Percentiles rank a stretch among this genome's conserved stretches.
Evolutionary conservation across 805 yeast species (phyloP).

Genomic region (Hanseniaspora pseudoguilliermondii): DNA sequence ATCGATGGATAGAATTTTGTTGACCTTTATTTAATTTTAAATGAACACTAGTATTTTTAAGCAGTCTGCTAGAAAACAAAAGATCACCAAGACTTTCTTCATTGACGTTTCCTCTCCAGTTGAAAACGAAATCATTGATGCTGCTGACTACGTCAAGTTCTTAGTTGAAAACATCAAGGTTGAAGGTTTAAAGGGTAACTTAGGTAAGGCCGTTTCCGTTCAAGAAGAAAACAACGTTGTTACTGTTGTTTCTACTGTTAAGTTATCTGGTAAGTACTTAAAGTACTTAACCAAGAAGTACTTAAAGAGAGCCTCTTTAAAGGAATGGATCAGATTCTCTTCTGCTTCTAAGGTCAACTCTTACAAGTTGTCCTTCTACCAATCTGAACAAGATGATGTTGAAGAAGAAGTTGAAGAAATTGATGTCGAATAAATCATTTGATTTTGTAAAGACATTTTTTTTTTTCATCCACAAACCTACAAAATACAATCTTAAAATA

Average conservation of each 20-base stretch:
- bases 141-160: constrained; percentile 94
- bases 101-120: constrained; percentile 96
- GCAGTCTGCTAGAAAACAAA: constrained; percentile 74
- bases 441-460: not conserved
- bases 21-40: constrained; percentile 18
- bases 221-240: constrained; percentile 80
- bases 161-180: constrained; percentile 98
- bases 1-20: constrained; percentile 23
- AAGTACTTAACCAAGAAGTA: constrained; percentile 99
- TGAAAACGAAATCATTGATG: constrained; percentile 95
- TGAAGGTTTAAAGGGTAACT: constrained; percentile 91
- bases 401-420: constrained; percentile 42
- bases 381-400: constrained; percentile 79
- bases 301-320: constrained; percentile 99
- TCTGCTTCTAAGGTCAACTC: constrained; percentile 78
- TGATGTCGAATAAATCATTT: constrained; percentile 15
- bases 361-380: constrained; percentile 98
- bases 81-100: constrained; percentile 76
- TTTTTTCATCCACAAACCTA: not conserved
- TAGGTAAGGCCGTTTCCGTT: constrained; percentile 87
- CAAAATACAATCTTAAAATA: no score
- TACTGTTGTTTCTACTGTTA: constrained; percentile 77
- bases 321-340: constrained; percentile 99
- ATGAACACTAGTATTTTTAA: constrained; percentile 49
- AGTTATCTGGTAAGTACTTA: constrained; percentile 99